These are phyloP conservation scores for Myxozyma nipponensis DNA, from an alignment of 805 yeast species.

Conservation along the genomic window DNA sequence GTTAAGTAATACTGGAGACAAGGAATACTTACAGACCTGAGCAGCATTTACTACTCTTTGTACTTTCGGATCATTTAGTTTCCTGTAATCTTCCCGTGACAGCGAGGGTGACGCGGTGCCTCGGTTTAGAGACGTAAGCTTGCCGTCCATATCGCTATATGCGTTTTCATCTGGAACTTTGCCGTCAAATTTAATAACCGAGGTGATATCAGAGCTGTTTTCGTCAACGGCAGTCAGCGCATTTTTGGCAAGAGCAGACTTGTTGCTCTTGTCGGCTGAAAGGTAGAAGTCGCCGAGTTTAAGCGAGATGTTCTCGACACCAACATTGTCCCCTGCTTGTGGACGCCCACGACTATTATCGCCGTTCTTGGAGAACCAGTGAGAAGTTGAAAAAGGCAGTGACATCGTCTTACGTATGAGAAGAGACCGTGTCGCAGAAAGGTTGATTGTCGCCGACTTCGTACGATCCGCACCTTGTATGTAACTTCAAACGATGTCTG, in stretches of 20 bases:
- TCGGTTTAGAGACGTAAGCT: background rate
- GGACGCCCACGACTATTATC: background rate
- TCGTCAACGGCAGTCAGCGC: constrained; percentile 17
- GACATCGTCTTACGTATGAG: too few species aligned
- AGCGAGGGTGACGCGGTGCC: background rate
- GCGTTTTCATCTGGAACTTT: background rate
- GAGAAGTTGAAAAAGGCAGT: constrained; percentile 1
- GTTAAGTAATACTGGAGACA: background rate
- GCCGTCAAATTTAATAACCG: constrained; percentile 17
- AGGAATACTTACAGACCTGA: constrained; percentile 41
- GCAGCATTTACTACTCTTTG: constrained; percentile 85
- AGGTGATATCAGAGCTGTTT: constrained; percentile 20
- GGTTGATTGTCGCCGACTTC: too few species aligned
- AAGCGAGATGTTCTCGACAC: constrained; percentile 16
- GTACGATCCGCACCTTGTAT: too few species aligned
- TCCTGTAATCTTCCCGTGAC: constrained; percentile 34
- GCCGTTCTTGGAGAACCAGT: background rate
- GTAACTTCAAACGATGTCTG: too few species aligned
- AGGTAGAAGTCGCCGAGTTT: constrained; percentile 10
- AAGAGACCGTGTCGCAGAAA: too few species aligned
- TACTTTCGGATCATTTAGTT: constrained; percentile 69
- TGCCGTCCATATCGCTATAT: background rate
- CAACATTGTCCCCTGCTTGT: constrained; percentile 10
- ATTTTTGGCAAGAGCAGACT: background rate
- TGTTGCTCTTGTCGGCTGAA: constrained; percentile 1